Base-by-base conservation (phyloP, 2,329 filamentous ascomycete species). In the Rutstroemia sp. region DNA sequence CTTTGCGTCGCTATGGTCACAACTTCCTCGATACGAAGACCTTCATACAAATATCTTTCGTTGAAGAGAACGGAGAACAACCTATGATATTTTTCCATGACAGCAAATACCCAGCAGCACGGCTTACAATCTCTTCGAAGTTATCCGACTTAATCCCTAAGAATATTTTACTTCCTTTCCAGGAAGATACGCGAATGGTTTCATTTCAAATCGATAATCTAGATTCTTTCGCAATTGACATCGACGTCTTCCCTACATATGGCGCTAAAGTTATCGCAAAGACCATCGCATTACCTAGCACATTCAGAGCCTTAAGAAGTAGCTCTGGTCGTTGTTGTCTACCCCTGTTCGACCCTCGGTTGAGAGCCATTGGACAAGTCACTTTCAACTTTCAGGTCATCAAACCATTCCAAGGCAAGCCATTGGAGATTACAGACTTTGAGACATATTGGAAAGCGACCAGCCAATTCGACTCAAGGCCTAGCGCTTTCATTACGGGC, bases 401-500 rank as follows among this genome's bases (percentile, higher is more conserved):
- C 70, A 96, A 96, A 68, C 94, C 94, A 0, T 99, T 97, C 74
- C 84, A 86, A 61, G 92, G 94, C 7, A 87, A 91, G 59, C 91
- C 94, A 3, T 77, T 99, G 21, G 94, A 99, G 71, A 96, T 99
- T 59, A 95, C 94, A 1, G 92, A 97, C 68, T 99, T 97, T 66
- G 94, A 95, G 61, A 97, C 94, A 0, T 99, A 99, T 72, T 99
- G 94, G 94, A 99, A 97, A 72, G 92, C 92, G 0, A 99, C 94
- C 1, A 96, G 91, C 67, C 91, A 96, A 65, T 81, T 94, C 49
- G 90, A 96, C 69, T 85, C 89, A 51, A 88, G 91, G 48, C 87
- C 88, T 23, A 94, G 82, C 67, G 89, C 90, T 23, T 83, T 97
- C 23, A 90, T 99, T 18, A 97, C 92, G 0, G 94, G 92, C 0